Base-by-base conservation (phyloP, 192 early-diverging fungal genomes). In the Coemansia sp. region DNA sequence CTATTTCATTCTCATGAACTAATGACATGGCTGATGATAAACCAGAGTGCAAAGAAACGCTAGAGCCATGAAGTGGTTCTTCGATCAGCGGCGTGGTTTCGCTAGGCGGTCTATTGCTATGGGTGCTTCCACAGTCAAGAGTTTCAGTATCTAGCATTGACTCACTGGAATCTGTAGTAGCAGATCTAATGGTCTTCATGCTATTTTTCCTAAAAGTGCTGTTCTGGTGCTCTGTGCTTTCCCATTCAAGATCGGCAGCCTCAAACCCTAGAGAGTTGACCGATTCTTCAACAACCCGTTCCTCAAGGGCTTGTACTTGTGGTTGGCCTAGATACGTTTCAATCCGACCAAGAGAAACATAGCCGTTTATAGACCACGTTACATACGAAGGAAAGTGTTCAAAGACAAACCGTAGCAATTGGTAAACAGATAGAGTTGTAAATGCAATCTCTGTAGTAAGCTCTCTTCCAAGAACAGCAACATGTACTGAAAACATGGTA, bases 351-450 rank as follows among this genome's bases (percentile, higher is more conserved):
- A 67, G 39, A 11, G 65, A 49, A 10, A 67, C 56, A 21, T 67
- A 67, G 21, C 65, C 65, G 21, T 40, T 85, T 61, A 91, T 75
- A 13, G 84, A 63, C 47, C 64, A 78, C 41, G 76, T 74, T 49
- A 88, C 71, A 32, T 81, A 78, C 48, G 84, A 74, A 2, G 87
- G 87, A n/a, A 88, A 67, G 26, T 83, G 77, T 56, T 87, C 88
- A 42, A 89, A 74, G 9, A 85, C 84, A 64, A 68, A 63, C 19
- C 87, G 81, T 65, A 89, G 70, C 8, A 83, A 85, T 50, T 85
- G 77, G 75, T 87, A 89, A 4, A 91, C 73, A 8, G 89, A 83
- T 8, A 89, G 63, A 9, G 88, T 79, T n/a, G 89, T 91, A 61
- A 91, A 91, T 47, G 81, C 83, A 47, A 85, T 75, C 64, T 84